Percentiles rank a stretch among this genome's conserved stretches.
Evolutionary conservation across 2,329 filamentous ascomycete genomes (phyloP).

Genomic region (Chrysoporthe cubensis): DNA sequence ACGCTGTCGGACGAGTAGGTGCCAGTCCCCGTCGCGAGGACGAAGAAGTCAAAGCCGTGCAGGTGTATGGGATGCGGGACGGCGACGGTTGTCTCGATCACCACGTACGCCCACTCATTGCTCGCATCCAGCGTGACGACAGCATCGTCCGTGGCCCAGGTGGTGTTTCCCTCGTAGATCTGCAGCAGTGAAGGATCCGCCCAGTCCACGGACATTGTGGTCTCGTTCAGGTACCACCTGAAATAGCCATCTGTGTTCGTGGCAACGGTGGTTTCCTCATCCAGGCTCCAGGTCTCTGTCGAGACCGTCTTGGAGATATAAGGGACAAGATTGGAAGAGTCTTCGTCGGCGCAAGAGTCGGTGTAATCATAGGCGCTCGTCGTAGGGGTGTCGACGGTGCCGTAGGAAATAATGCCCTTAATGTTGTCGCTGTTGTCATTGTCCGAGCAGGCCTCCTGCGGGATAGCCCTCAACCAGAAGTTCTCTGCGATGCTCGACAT

Average conservation of each 20-base stretch:
- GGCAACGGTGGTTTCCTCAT: slow-evolving; percentile 36
- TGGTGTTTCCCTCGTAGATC: slow-evolving; percentile 33
- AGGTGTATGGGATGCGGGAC: slow-evolving; percentile 47
- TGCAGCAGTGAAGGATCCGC: slow-evolving; percentile 47
- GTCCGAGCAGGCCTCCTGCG: slow-evolving; percentile 45
- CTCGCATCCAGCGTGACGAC: slow-evolving; percentile 36
- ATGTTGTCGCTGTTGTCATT: slow-evolving; percentile 48
- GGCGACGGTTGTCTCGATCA: slow-evolving; percentile 37
- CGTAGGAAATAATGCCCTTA: slow-evolving; percentile 53
- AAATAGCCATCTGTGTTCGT: slow-evolving; percentile 41
- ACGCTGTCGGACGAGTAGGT: slow-evolving; percentile 36
- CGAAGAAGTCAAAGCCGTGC: slow-evolving; percentile 48
- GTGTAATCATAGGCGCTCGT: slow-evolving; percentile 23
- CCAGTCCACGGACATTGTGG: slow-evolving; percentile 51
- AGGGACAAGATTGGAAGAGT: slow-evolving; percentile 39
- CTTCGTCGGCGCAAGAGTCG: slow-evolving; percentile 42
- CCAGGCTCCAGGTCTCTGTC: slow-evolving; percentile 34
- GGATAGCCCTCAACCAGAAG: slow-evolving; percentile 55
- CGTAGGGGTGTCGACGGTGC: slow-evolving; percentile 32
- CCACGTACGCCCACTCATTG: slow-evolving; percentile 41
- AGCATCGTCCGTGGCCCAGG: slow-evolving; percentile 36
- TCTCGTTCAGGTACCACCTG: slow-evolving; percentile 54
- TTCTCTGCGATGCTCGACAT: slow-evolving; percentile 35
- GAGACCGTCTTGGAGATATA: slow-evolving; percentile 41
- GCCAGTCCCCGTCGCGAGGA: slow-evolving; percentile 40